Percentiles rank a stretch among this genome's conserved stretches.
phyloP scores from a whole-genome alignment of 352 stramenopile genomes.

The Pythium chondricola region DNA sequence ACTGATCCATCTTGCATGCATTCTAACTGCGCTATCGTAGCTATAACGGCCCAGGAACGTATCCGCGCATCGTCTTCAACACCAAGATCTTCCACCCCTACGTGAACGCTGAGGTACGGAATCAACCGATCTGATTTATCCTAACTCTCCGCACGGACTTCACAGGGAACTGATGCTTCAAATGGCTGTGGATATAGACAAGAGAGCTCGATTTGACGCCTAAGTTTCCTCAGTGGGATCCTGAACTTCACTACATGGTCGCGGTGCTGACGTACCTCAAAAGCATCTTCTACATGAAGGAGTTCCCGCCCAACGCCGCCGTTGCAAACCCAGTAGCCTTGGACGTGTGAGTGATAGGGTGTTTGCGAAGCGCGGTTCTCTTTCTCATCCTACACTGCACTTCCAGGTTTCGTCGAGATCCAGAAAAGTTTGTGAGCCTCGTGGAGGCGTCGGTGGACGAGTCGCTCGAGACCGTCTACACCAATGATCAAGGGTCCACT shows the following conservation, averaged over 20 bases:
- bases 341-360: conserved; percentile 76
- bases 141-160: no score
- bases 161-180: no score
- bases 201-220: conserved; percentile 88
- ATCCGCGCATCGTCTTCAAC: conserved; percentile 91
- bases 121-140: no score
- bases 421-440: conserved; percentile 83
- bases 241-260: conserved; percentile 93
- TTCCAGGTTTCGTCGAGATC: conserved; percentile 70
- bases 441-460: conserved; percentile 90
- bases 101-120: conserved; percentile 66
- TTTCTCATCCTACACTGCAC: not conserved
- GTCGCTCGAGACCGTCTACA: conserved; percentile 92
- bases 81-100: conserved; percentile 93
- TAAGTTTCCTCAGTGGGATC: conserved; percentile 92
- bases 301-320: conserved; percentile 57
- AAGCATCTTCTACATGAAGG: conserved; percentile 97
- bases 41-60: conserved; percentile 93
- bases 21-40: conserved; percentile 18
- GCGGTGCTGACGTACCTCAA: conserved; percentile 96
- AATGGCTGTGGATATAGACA: conserved; percentile 27
- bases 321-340: conserved; percentile 85
- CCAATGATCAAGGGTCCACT: conserved; percentile 89
- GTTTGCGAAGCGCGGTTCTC: no score
- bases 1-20: conserved; percentile 1